phyloP scores from a whole-genome alignment of 495 filamentous ascomycete genomes.

The Neurospora sp. region DNA sequence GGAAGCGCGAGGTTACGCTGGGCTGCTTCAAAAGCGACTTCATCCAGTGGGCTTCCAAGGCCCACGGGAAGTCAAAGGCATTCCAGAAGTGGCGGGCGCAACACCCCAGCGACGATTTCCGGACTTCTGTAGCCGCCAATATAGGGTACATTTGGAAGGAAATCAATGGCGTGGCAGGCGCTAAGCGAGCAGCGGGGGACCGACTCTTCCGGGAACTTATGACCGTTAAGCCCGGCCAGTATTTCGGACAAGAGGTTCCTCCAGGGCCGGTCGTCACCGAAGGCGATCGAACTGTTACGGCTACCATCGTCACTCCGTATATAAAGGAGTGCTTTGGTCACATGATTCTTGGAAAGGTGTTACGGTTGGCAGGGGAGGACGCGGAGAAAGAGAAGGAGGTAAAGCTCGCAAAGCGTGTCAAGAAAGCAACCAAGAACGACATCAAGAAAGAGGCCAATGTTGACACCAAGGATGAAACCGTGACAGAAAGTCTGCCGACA shows the following conservation, averaged over 20 bases:
- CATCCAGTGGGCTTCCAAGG: slow-evolving; percentile 36
- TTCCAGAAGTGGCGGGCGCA: slow-evolving; percentile 41
- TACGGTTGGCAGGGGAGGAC: slow-evolving; percentile 18
- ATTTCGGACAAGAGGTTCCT: slow-evolving; percentile 8
- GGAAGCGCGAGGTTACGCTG: slow-evolving; percentile 30
- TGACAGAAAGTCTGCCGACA: neutral
- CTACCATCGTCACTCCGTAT: slow-evolving; percentile 59
- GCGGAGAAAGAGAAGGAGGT: neutral
- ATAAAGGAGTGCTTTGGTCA: slow-evolving; percentile 52
- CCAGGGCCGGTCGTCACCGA: neutral
- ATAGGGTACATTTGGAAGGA: slow-evolving; percentile 56
- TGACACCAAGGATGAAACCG: neutral
- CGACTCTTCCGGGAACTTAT: slow-evolving; percentile 34
- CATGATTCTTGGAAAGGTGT: slow-evolving; percentile 45
- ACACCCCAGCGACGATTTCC: slow-evolving; percentile 45
- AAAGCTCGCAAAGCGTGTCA: neutral
- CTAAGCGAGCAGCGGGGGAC: slow-evolving; percentile 18
- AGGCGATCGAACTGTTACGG: slow-evolving; percentile 1
- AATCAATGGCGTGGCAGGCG: slow-evolving; percentile 26
- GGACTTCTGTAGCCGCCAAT: slow-evolving; percentile 43
- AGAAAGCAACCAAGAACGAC: neutral
- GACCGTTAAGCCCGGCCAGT: neutral
- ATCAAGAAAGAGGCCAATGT: neutral
- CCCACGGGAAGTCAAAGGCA: slow-evolving; percentile 23
- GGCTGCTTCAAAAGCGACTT: slow-evolving; percentile 46